Percentiles rank a stretch among this genome's conserved stretches.
phyloP scores from a whole-genome alignment of 352 stramenopile genomes.

The Phytophthora pisi region DNA sequence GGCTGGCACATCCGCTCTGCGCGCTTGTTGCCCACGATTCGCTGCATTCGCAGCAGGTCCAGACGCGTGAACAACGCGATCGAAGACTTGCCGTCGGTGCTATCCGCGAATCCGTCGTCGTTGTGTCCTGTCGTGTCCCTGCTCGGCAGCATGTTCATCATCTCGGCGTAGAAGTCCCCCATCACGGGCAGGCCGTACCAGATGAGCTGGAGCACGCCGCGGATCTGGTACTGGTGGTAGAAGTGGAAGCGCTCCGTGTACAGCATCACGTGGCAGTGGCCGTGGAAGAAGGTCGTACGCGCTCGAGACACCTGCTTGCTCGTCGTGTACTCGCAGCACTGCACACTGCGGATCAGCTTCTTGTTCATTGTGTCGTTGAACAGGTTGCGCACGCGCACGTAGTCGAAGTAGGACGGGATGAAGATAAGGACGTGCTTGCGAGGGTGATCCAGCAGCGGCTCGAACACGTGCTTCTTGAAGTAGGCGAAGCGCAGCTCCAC shows the following conservation, averaged over 20 bases:
- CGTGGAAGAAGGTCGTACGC: constrained; percentile 78
- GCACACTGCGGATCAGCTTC: constrained; percentile 70
- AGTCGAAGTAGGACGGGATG: constrained; percentile 87
- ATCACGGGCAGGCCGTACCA: constrained; percentile 77
- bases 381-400: constrained; percentile 86
- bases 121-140: constrained; percentile 13
- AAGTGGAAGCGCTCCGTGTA: constrained; percentile 88
- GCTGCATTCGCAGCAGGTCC: constrained; percentile 71
- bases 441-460: constrained; percentile 69
- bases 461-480: constrained; percentile 81
- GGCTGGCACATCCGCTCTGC: constrained; percentile 73
- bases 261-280: constrained; percentile 79
- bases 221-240: constrained; percentile 85
- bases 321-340: constrained; percentile 84
- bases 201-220: constrained; percentile 79
- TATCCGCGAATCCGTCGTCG: constrained; percentile 32
- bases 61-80: constrained; percentile 69
- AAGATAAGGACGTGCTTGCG: constrained; percentile 81
- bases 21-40: constrained; percentile 73
- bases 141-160: constrained; percentile 78
- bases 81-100: constrained; percentile 48
- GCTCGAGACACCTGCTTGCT: constrained; percentile 68
- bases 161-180: constrained; percentile 76
- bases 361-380: constrained; percentile 78
- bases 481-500: constrained; percentile 75